Evolutionary conservation across 202 grass and related monocot genomes (phyloP).

Genomic region (Setaria viridis): DNA sequence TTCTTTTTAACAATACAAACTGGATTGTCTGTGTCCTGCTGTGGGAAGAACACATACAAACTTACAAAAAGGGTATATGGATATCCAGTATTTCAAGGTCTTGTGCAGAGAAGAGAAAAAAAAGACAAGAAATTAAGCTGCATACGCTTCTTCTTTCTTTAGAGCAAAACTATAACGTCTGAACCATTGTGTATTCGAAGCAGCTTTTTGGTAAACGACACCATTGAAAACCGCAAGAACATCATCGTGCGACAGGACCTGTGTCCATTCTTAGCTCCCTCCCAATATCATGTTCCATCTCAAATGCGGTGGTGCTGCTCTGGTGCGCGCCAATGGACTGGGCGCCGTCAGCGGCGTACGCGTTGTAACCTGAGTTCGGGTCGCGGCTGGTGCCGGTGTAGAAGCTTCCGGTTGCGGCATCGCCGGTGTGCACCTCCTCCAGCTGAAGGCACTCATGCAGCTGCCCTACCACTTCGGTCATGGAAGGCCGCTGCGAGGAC

Average conservation of each 20-base stretch:
- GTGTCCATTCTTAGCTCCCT: conserved; percentile 39
- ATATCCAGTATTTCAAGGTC: no score
- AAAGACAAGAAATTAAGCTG: no score
- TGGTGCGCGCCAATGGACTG: conserved; percentile 46
- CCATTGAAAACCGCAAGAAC: neutral
- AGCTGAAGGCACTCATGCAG: conserved; percentile 65
- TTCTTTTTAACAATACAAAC: no score
- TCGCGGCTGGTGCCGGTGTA: conserved; percentile 3
- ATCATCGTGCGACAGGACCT: conserved; percentile 55
- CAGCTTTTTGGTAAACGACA: no score
- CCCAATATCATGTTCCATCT: conserved; percentile 46
- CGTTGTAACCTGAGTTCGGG: conserved; percentile 34
- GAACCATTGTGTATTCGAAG: no score
- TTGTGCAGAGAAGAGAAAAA: no score
- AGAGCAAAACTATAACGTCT: no score
- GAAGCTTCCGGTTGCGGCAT: neutral
- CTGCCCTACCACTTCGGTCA: conserved; percentile 19
- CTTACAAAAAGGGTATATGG: no score
- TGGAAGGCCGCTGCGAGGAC: conserved; percentile 42
- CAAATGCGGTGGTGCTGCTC: conserved; percentile 36
- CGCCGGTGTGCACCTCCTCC: neutral
- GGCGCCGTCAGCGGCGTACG: neutral
- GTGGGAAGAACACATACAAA: no score
- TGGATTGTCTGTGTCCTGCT: no score
- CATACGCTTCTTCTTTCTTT: no score